Evolutionary conservation across 2,329 filamentous ascomycete species (phyloP).

Genomic region (Rhynchosporium secalis): DNA sequence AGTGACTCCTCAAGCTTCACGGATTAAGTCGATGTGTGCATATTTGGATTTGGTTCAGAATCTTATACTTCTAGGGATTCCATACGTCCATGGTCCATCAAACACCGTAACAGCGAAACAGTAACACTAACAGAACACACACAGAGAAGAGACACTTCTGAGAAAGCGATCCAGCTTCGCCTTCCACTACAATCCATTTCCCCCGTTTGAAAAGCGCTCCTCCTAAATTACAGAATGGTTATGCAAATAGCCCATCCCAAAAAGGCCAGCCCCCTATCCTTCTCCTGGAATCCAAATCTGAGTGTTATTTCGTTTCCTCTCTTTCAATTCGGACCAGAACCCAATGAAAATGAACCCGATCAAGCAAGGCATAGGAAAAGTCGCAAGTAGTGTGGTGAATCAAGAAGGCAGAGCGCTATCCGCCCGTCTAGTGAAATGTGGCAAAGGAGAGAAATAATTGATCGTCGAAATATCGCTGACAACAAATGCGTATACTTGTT

Average conservation of each 20-base stretch:
- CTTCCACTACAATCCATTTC: background rate
- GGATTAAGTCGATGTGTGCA: too few species aligned
- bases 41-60: too few species aligned
- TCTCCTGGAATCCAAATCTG: background rate
- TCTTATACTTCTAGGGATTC: background rate
- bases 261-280: background rate
- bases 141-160: constrained; percentile 3
- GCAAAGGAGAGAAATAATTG: constrained; percentile 4
- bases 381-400: constrained; percentile 6
- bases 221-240: constrained; percentile 35
- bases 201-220: constrained; percentile 17
- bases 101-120: constrained; percentile 7
- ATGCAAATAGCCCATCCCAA: background rate
- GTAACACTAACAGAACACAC: constrained; percentile 8
- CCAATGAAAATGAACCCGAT: background rate
- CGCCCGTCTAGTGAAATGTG: constrained; percentile 16
- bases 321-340: background rate
- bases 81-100: constrained; percentile 16
- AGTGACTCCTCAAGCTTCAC: too few species aligned
- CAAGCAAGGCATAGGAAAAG: constrained; percentile 14
- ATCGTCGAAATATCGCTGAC: background rate
- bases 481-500: constrained; percentile 17
- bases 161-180: background rate
- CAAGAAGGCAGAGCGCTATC: constrained; percentile 12
- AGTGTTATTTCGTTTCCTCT: too few species aligned